Evolutionary conservation across 805 yeast species (phyloP).

Genomic region (Spathaspora arborariae): DNA sequence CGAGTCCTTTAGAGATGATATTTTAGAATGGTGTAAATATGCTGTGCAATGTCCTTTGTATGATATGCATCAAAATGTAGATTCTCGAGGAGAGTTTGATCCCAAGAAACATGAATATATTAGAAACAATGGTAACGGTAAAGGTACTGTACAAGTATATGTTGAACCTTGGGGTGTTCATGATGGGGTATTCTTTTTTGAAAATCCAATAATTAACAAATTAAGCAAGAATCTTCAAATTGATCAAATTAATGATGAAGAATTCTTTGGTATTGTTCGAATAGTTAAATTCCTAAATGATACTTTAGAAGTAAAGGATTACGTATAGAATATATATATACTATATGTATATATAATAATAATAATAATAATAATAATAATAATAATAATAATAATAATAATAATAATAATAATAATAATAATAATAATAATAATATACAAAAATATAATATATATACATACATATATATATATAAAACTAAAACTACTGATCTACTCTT

Average conservation of each 20-base stretch:
- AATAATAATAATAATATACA: no score
- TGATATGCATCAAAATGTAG: conserved; percentile 10
- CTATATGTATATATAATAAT: no score
- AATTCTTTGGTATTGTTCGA: conserved; percentile 22
- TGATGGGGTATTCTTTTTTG: conserved; percentile 27
- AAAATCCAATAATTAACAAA: conserved; percentile 14
- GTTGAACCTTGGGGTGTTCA: conserved; percentile 39
- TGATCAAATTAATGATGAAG: conserved; percentile 8
- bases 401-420: no score
- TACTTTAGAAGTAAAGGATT: conserved; percentile 3
- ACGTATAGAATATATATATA: background rate
- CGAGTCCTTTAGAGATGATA: conserved; percentile 39
- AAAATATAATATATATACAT: background rate
- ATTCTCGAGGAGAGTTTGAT: conserved; percentile 17
- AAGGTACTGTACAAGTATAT: conserved; percentile 18
- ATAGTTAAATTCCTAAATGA: conserved; percentile 23
- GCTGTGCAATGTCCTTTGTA: conserved; percentile 27
- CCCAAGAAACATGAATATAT: conserved; percentile 18
- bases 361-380: no score
- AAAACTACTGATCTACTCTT: no score
- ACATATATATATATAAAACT: no score
- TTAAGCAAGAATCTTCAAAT: conserved; percentile 7
- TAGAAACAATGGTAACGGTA: conserved; percentile 9
- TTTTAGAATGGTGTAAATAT: conserved; percentile 30
- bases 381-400: no score